These are phyloP conservation scores for Penicillium fuscoglaucum DNA, from an alignment of 2,329 filamentous ascomycete genomes.

Conservation along the genomic window DNA sequence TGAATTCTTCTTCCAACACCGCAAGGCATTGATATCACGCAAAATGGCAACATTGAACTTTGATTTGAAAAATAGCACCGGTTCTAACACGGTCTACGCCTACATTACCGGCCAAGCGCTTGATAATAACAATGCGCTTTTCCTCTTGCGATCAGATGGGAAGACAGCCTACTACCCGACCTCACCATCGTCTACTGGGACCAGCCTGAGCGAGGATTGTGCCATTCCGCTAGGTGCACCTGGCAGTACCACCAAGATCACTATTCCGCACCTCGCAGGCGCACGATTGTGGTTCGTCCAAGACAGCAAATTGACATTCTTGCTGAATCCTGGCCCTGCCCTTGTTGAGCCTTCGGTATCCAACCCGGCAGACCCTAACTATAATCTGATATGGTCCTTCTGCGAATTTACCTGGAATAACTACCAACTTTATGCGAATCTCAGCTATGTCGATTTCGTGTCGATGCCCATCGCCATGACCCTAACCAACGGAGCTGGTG, in stretches of 20 bases:
- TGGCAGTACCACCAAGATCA: constrained; percentile 60
- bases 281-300: constrained; percentile 71
- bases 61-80: constrained; percentile 65
- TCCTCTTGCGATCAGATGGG: constrained; percentile 67
- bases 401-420: constrained; percentile 68
- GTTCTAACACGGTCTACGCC: constrained; percentile 61
- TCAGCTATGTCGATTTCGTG: constrained; percentile 76
- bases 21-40: neutral
- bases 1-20: neutral
- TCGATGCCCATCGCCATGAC: constrained; percentile 61
- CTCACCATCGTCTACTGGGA: constrained; percentile 54
- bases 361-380: constrained; percentile 65
- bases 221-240: constrained; percentile 64
- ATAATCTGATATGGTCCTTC: constrained; percentile 64
- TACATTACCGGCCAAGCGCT: constrained; percentile 69
- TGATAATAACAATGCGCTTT: constrained; percentile 59
- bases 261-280: constrained; percentile 68
- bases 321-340: constrained; percentile 69
- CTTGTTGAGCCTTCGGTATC: constrained; percentile 73
- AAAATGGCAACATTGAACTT: constrained; percentile 55
- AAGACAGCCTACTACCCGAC: constrained; percentile 64
- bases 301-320: constrained; percentile 63
- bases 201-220: constrained; percentile 57
- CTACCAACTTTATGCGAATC: constrained; percentile 64
- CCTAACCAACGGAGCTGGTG: constrained; percentile 47